Evolutionary conservation across 352 stramenopile genomes (phyloP).

Genomic region (Globisporangium takayamanum): DNA sequence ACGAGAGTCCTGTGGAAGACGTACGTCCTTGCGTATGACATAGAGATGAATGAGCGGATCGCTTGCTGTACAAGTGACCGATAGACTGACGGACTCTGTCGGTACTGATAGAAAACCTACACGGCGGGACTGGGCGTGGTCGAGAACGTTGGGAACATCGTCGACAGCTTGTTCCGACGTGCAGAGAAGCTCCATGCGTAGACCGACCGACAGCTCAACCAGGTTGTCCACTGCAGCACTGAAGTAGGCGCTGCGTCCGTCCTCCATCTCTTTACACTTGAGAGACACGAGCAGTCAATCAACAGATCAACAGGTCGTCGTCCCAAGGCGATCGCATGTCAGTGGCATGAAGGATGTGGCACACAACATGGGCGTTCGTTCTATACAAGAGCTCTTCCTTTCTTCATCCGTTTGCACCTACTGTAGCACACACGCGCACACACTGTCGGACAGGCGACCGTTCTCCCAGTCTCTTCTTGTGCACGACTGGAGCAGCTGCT

Average conservation of each 20-base stretch:
- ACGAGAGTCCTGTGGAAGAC: conserved; percentile 92
- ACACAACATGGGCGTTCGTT: background rate
- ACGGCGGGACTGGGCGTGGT: conserved; percentile 94
- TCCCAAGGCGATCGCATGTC: too few species aligned
- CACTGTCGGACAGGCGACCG: background rate
- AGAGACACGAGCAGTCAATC: too few species aligned
- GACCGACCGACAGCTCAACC: background rate
- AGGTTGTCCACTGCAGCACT: too few species aligned
- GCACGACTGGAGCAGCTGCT: conserved; percentile 15
- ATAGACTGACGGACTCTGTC: too few species aligned
- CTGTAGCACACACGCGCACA: background rate
- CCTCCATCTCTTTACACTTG: background rate
- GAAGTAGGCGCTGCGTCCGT: too few species aligned
- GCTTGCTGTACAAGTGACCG: too few species aligned
- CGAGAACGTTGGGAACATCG: conserved; percentile 95
- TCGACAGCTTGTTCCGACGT: conserved; percentile 92
- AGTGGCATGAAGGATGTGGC: background rate
- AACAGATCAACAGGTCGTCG: too few species aligned
- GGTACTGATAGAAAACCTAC: conserved; percentile 73
- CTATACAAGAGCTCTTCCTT: background rate
- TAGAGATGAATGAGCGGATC: background rate
- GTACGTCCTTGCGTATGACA: conserved; percentile 42
- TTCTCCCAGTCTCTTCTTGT: background rate
- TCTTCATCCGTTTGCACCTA: background rate
- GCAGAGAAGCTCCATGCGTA: conserved; percentile 82